Percentiles rank a stretch among this genome's conserved stretches.
These are phyloP conservation scores for Fragosphaeria purpurea DNA, from an alignment of 2,329 filamentous ascomycete genomes.

Conservation along the genomic window DNA sequence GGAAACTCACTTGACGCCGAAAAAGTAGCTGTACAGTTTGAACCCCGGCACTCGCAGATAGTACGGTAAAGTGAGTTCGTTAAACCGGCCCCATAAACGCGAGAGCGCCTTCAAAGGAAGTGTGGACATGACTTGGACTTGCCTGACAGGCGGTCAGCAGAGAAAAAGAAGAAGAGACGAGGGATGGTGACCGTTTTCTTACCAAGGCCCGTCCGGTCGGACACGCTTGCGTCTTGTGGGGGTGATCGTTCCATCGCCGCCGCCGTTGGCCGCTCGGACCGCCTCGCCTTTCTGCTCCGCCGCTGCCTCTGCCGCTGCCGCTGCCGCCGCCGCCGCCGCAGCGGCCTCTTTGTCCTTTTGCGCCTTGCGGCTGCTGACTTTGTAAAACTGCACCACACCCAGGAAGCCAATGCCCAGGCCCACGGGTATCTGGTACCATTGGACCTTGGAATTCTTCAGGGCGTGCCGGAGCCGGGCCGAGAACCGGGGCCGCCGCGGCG, in stretches of 20 bases:
- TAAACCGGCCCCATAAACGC: slow-evolving; percentile 81
- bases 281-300: slow-evolving; percentile 30
- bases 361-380: slow-evolving; percentile 50
- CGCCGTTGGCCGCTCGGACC: too few species aligned
- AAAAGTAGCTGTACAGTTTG: slow-evolving; percentile 81
- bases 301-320: slow-evolving; percentile 28
- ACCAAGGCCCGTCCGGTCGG: slow-evolving; percentile 78
- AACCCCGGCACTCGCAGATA: slow-evolving; percentile 82
- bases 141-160: slow-evolving; percentile 33
- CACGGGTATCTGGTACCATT: slow-evolving; percentile 87
- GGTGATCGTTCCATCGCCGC: slow-evolving; percentile 22
- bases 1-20: slow-evolving; percentile 62
- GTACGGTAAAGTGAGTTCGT: slow-evolving; percentile 80
- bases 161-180: too few species aligned
- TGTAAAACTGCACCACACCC: slow-evolving; percentile 75
- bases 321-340: too few species aligned
- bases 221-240: slow-evolving; percentile 51
- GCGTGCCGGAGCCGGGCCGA: slow-evolving; percentile 41
- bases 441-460: slow-evolving; percentile 46
- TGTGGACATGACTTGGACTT: slow-evolving; percentile 88
- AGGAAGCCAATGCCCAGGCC: slow-evolving; percentile 78
- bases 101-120: slow-evolving; percentile 85
- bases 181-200: slow-evolving; percentile 14
- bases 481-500: slow-evolving; percentile 38
- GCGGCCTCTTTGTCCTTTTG: too few species aligned